Base-by-base conservation (phyloP, 1,284 basidiomycete species). In the Athelia sp. region DNA sequence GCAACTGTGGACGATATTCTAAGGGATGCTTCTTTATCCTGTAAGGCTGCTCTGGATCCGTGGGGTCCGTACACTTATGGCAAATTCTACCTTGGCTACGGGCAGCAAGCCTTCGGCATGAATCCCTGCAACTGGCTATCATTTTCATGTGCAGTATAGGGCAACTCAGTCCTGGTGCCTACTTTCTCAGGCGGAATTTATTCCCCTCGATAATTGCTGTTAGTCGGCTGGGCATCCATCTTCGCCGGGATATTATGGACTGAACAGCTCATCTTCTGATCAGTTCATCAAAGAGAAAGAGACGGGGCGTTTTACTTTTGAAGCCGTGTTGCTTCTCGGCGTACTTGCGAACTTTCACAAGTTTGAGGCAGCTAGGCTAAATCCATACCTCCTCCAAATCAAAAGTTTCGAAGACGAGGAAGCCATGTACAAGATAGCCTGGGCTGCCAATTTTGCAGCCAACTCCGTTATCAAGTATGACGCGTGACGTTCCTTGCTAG, bases 261-360 rank as follows among this genome's bases (percentile, higher is more conserved):
- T 29, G 13, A 29, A 4, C 26, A 13, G 26, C 6, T 29, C 26
- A 6, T 29, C 26, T 32, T 24, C 38, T 51, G n/a, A 40, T 3
- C 48, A 85, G 82, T 68, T 82, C 24, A 70, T 82, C 22, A 81
- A 73, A 51, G 70, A 70, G 11, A 74, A 71, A 2, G 72, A 77
- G 23, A 84, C 76, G 3, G 72, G 75, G 51, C 68, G 70, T 42
- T 82, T 68, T 57, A 72, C 79, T 0, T 81, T 83, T 48, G 82
- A 84, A 58, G 78, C 79, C 1, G 63, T 72, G 1, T 62, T 84
- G 6, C 65, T 86, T 9, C 72, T 84, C 21, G 70, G 73, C 13
- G 63, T 84, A 26, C 70, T 87, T 1, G 78, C 79, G 47, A 82
- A 84, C 55, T 87, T 81, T 57, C 83, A 86, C 60, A 81, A 80